Base-by-base conservation (phyloP, 1,284 basidiomycete genomes). In the Leucoagaricus sp. region DNA sequence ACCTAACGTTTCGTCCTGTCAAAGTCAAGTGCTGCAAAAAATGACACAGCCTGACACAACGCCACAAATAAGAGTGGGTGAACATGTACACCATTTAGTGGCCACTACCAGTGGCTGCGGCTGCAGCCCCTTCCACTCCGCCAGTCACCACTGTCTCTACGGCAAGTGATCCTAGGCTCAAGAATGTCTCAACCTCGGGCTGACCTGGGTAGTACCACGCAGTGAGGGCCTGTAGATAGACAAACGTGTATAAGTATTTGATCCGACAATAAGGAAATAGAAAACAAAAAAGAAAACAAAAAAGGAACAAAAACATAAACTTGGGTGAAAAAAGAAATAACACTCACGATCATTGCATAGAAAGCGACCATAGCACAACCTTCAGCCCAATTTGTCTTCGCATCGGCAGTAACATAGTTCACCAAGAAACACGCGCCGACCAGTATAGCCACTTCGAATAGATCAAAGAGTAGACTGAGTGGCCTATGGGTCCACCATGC, bases 381-480 rank as follows among this genome's bases (percentile, higher is more conserved):
- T 72, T 86, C 82, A 2, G 78, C 80, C 83, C 85, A 87, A 64
- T 87, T 88, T 1, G 86, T 88, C 70, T 87, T 86, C 6, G 82
- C 74, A 65, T 88, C 85, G 0, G 83, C 81, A 1, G 85, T 87
- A 44, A 88, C 82, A 64, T 86, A 86, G 69, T 87, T 89, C 44
- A 88, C 86, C 41, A 89, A 72, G 74, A 89, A 87, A 63, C 82
- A 84, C 0, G 84, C 75, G 0, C 80, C 83, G 13, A 89, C 68
- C 21, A 87, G 67, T 25, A 84, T 64, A 1, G 81, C 79, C 1
- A 88, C 81, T 65, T 88, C 86, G 63, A 83, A 87, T 40, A 74
- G 57, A 49, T 76, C 83, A 60, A 86, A 86, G 26, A 87, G 72
- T 19, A 86, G 64, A 6, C 72, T 72, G 63, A 87, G 66, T 0